Conservation (phyloP, 2,329 filamentous ascomycete genomes). For the Hymenoscyphus infarciens region DNA sequence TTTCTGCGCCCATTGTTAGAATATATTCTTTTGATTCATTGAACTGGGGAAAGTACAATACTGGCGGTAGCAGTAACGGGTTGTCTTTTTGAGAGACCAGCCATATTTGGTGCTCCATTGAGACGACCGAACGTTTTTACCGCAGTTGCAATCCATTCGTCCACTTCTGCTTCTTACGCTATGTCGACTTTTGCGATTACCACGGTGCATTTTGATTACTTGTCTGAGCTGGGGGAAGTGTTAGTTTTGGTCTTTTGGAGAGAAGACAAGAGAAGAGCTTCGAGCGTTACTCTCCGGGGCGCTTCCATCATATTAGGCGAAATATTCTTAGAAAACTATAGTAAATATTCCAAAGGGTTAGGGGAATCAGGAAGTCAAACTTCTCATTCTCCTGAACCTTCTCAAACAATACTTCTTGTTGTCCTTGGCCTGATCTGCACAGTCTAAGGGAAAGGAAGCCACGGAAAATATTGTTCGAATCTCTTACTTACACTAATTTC, state of each 20-base stretch:
- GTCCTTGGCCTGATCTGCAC: no score
- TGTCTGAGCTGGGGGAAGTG: not conserved
- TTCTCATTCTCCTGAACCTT: no score
- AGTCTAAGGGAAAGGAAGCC: no score
- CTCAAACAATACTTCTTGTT: no score
- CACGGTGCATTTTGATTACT: constrained; percentile 11
- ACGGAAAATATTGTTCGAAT: no score
- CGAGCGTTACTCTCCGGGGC: no score
- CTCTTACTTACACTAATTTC: constrained; percentile 8
- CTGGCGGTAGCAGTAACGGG: constrained; percentile 21
- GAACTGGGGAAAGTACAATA: constrained; percentile 13
- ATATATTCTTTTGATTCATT: not conserved
- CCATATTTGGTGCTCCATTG: constrained; percentile 35
- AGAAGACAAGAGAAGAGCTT: no score
- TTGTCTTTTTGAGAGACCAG: constrained; percentile 24
- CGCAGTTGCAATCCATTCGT: constrained; percentile 36
- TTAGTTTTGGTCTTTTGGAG: not conserved
- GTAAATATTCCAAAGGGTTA: no score
- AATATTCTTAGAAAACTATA: no score
- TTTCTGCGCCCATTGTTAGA: not conserved
- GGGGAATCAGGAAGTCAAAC: no score
- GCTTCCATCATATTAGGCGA: no score
- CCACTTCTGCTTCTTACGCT: constrained; percentile 24
- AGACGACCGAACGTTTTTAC: constrained; percentile 36
- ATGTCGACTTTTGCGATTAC: constrained; percentile 31